Evolutionary conservation across 345 rosid genomes (phyloP).

Genomic region (Bruguiera parviflora): DNA sequence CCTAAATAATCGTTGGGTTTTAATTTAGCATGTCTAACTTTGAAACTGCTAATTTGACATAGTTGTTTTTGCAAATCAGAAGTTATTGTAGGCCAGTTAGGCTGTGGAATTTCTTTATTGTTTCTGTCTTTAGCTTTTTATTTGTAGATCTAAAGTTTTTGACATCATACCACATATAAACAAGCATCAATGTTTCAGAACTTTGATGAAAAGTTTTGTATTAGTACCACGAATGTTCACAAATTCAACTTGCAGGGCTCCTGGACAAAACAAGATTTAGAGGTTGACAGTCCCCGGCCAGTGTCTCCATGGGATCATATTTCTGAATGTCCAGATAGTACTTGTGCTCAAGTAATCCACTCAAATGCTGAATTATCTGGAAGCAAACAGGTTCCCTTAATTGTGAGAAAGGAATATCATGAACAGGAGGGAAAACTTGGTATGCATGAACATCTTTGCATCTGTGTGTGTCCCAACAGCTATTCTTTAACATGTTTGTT

Average conservation of each 20-base stretch:
- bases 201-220: background rate
- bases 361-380: constrained; percentile 39
- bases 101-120: background rate
- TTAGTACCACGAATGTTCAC: background rate
- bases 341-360: constrained; percentile 56
- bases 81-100: background rate
- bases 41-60: background rate
- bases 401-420: constrained; percentile 18
- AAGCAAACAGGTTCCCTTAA: constrained; percentile 28
- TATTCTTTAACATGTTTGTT: background rate
- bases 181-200: background rate
- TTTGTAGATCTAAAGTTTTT: background rate
- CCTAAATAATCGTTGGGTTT: background rate
- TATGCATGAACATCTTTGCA: constrained; percentile 15
- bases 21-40: background rate
- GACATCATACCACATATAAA: background rate
- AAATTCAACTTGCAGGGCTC: constrained; percentile 41
- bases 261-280: constrained; percentile 51
- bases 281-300: constrained; percentile 38
- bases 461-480: constrained; percentile 1
- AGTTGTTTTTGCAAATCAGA: background rate
- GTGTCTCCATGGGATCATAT: constrained; percentile 31
- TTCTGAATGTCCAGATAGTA: constrained; percentile 49
- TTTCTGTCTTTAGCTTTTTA: background rate
- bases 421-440: constrained; percentile 35